phyloP scores from a whole-genome alignment of 2,329 filamentous ascomycete species.

The Parastagonospora nodorum region DNA sequence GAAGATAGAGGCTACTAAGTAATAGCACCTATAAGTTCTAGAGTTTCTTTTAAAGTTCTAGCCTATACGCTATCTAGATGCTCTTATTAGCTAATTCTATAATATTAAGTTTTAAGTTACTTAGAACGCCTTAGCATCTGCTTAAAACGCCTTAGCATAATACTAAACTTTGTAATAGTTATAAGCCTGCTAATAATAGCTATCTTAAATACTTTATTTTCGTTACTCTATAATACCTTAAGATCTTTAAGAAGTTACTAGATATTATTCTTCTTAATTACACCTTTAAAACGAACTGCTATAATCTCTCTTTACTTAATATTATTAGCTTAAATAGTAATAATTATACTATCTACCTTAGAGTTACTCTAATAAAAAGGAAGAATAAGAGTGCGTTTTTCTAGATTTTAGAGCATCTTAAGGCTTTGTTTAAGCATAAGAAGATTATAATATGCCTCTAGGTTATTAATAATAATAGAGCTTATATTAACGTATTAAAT shows the following conservation, averaged over 20 bases:
- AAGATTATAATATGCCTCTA: background rate
- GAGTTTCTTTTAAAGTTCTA: background rate
- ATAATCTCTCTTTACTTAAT: background rate
- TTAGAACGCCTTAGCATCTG: too few relatives aligned
- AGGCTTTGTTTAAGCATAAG: background rate
- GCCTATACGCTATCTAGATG: background rate
- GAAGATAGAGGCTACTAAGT: background rate
- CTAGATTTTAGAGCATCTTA: background rate
- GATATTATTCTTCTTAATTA: background rate
- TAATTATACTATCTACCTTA: background rate
- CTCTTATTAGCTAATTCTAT: background rate
- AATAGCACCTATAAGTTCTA: background rate
- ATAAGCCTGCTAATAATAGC: background rate
- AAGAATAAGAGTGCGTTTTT: background rate
- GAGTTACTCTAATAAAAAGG: background rate
- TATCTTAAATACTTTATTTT: background rate
- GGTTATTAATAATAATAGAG: background rate
- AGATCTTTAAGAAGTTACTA: background rate
- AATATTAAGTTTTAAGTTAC: background rate
- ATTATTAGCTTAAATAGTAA: background rate
- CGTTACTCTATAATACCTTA: background rate
- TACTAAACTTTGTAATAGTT: background rate
- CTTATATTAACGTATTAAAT: background rate
- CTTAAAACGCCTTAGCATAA: background rate
- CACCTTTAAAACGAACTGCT: background rate